phyloP scores from a whole-genome alignment of 192 early-diverging fungal species.

The Coemansia sp. region DNA sequence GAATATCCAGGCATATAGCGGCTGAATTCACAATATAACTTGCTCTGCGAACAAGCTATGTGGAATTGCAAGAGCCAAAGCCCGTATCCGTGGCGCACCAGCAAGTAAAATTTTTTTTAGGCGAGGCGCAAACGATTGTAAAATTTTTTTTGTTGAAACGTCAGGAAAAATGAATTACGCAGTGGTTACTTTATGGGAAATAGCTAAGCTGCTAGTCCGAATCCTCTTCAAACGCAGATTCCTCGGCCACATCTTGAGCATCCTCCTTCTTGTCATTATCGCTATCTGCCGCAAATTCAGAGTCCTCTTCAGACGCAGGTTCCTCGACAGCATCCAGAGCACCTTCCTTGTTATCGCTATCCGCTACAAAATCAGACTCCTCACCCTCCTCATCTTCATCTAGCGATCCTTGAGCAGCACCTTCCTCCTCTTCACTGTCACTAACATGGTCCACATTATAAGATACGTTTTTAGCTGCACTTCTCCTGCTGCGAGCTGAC shows the following conservation, averaged over 20 bases:
- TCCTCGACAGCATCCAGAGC: conserved; percentile 14
- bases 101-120: no score
- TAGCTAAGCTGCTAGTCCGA: neutral
- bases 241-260: conserved; percentile 14
- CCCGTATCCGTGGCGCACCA: no score
- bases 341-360: conserved; percentile 15
- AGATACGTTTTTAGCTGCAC: conserved; percentile 15
- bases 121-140: no score
- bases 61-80: neutral
- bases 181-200: neutral
- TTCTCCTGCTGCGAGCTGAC: conserved; percentile 21
- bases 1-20: conserved; percentile 1
- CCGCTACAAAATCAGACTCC: conserved; percentile 7
- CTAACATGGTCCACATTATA: conserved; percentile 28
- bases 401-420: neutral
- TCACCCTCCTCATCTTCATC: conserved; percentile 6
- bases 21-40: conserved; percentile 4
- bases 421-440: conserved; percentile 33
- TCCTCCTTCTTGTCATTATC: neutral
- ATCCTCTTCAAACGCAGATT: conserved; percentile 7
- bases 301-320: conserved; percentile 8
- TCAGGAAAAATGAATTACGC: no score
- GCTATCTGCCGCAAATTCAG: neutral
- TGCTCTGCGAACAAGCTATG: neutral
- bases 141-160: no score